Conservation (phyloP, 2,329 filamentous ascomycete species). For the Stemphylium lycopersici region DNA sequence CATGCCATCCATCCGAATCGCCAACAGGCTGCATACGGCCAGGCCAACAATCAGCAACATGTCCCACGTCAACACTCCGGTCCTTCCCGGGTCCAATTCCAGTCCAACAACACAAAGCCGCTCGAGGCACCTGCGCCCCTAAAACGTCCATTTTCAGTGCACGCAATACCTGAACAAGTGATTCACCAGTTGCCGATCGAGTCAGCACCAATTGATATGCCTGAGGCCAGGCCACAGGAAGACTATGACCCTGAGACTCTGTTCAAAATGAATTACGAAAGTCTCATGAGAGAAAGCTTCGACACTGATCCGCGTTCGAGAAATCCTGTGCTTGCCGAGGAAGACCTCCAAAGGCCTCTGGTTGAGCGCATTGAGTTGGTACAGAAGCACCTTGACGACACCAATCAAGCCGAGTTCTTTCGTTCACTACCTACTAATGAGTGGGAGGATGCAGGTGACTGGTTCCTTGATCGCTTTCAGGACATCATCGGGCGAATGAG, state of each 20-base stretch:
- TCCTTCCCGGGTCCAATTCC: not conserved
- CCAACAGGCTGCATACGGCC: not conserved
- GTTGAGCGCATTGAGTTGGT: conserved; percentile 38
- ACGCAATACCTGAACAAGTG: conserved; percentile 10
- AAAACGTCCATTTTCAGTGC: conserved; percentile 6
- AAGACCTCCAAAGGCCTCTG: conserved; percentile 37
- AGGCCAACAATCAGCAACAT: conserved; percentile 6
- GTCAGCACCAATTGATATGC: conserved; percentile 11
- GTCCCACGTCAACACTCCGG: not conserved
- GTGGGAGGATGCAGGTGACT: conserved; percentile 68
- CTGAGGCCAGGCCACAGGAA: conserved; percentile 10
- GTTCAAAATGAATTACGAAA: conserved; percentile 53
- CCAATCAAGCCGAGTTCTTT: conserved; percentile 59
- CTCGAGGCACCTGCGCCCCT: conserved; percentile 1
- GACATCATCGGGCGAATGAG: conserved; percentile 59
- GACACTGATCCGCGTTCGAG: conserved; percentile 45
- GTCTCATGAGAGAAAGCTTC: conserved; percentile 59
- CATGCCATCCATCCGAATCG: not conserved
- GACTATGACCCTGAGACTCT: conserved; percentile 58
- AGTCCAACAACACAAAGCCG: not conserved
- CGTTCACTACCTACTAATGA: conserved; percentile 58
- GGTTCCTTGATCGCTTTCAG: conserved; percentile 63
- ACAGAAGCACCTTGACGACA: conserved; percentile 25
- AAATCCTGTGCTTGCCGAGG: conserved; percentile 22
- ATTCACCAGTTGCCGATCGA: conserved; percentile 14